Percentiles rank a stretch among this genome's conserved stretches.
Evolutionary conservation across 805 yeast species (phyloP).

Genomic region (Zygotorulaspora sp.): DNA sequence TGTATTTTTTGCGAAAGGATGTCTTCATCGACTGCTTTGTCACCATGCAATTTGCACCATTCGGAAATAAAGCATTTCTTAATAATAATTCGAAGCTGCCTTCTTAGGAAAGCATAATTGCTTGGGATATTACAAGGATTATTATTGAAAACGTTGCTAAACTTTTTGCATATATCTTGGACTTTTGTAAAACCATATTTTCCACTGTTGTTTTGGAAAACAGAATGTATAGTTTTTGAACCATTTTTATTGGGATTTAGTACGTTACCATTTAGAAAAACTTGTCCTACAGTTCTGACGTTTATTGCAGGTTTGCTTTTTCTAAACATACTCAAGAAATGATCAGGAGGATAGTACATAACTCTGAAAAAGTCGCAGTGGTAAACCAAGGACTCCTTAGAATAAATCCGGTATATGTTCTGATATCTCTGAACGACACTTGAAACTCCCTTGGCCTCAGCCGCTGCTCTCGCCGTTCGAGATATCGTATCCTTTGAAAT

Average conservation of each 20-base stretch:
- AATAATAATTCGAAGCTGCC: constrained; percentile 17
- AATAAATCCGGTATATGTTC: constrained; percentile 9
- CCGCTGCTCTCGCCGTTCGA: constrained; percentile 4
- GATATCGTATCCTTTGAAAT: constrained; percentile 1
- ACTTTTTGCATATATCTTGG: constrained; percentile 8
- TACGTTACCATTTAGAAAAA: constrained; percentile 19
- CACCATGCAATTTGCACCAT: constrained; percentile 26
- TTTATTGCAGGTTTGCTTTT: constrained; percentile 31
- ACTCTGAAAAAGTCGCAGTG: constrained; percentile 24
- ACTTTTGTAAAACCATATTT: constrained; percentile 11
- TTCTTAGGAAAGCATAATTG: constrained; percentile 27
- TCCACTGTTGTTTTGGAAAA: constrained; percentile 9
- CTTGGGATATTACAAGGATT: constrained; percentile 20
- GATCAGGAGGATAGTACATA: constrained; percentile 29
- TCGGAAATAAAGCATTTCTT: constrained; percentile 20
- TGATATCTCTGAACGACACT: constrained; percentile 13
- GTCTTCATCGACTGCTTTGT: constrained; percentile 17
- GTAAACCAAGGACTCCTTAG: constrained; percentile 20
- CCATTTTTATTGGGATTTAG: constrained; percentile 4
- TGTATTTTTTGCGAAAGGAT: neutral
- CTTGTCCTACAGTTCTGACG: constrained; percentile 18
- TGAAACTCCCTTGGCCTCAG: constrained; percentile 9
- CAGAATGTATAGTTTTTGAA: neutral
- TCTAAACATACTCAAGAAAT: constrained; percentile 28
- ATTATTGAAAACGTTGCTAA: constrained; percentile 9